phyloP scores from a whole-genome alignment of 805 yeast genomes.

The Starmerella sirachaensis region DNA sequence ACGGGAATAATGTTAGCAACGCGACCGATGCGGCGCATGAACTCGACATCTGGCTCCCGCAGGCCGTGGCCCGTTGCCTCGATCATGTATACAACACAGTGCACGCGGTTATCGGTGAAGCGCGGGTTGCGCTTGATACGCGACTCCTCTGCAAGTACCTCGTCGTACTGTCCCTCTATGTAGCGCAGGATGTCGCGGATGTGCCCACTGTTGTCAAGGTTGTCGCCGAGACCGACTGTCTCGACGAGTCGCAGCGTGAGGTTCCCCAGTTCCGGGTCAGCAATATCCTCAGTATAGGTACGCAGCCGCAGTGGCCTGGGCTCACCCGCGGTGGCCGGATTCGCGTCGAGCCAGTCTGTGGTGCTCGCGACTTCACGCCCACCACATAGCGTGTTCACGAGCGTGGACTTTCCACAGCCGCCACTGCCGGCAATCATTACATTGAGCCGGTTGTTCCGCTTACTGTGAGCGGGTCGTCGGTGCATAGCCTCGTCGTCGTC shows the following conservation, averaged over 20 bases:
- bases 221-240: constrained; percentile 71
- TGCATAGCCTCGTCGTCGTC: no score
- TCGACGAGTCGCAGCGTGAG: constrained; percentile 45
- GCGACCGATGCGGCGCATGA: constrained; percentile 66
- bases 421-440: constrained; percentile 77
- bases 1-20: constrained; percentile 79
- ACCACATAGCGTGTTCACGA: constrained; percentile 71
- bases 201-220: constrained; percentile 48
- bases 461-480: constrained; percentile 17
- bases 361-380: constrained; percentile 57
- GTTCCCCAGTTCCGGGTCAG: constrained; percentile 21
- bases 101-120: constrained; percentile 62
- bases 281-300: constrained; percentile 23
- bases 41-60: constrained; percentile 62
- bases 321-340: constrained; percentile 23
- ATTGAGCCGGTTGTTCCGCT: constrained; percentile 47
- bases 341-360: constrained; percentile 22
- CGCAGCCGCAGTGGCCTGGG: constrained; percentile 23
- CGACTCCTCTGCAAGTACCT: constrained; percentile 60
- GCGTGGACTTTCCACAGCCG: constrained; percentile 88
- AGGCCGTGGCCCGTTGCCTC: constrained; percentile 45
- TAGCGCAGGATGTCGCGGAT: constrained; percentile 42
- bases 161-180: constrained; percentile 60
- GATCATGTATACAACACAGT: constrained; percentile 66
- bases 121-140: constrained; percentile 62